Evolutionary conservation across 1,284 basidiomycete genomes (phyloP), one percentile per base, ranked within the genome.

Genomic region (Apiotrichum montevideense): DNA sequence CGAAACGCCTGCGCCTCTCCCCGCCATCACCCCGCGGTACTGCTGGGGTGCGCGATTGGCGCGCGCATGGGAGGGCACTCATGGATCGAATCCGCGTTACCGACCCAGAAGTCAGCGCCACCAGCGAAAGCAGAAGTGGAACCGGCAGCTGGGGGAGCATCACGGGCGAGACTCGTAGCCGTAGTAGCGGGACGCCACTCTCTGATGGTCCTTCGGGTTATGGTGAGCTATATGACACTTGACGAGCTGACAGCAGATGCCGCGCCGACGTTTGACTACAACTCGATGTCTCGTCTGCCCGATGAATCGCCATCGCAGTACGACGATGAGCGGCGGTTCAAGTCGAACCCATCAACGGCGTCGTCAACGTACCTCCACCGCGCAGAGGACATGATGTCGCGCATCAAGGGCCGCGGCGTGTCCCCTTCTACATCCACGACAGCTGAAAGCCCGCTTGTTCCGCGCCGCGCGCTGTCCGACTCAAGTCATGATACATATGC

Each of bases 311-410:
- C 55, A 3, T 45, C 51, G 32, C 45, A 46, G 37, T 11, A 39
- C 9, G 37, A 46, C 39, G 8, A 37, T 7, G 15, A 4, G 1
- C 33, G 54, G 15, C n/a, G 35, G 35, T 35, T 50, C 51, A 66
- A 65, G 2, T 75, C 73, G 0, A 73, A 74, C 56, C 73, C 73
- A 4, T 73, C 71, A 1, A 74, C 73, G 0, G 67, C 73, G 0
- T 74, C 72, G 1, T 75, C 73, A 1, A 83, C 81, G 10, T 87
- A 88, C 68, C 81, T 88, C 41, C 79, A 84, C 63, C 84, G 88
- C 63, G 90, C 87, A 4, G 87, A 83, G 10, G 83, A 81, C 41
- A 76, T 92, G 47, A 90, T 93, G 87, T 86, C 85, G 14, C 87
- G 88, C 62, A 89, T 91, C 61, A 86, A 87, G 73, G 80, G 54